Evolutionary conservation across 2,329 filamentous ascomycete genomes (phyloP), one percentile per base, ranked within the genome.

Genomic region (Beauveria rudraprayagi): DNA sequence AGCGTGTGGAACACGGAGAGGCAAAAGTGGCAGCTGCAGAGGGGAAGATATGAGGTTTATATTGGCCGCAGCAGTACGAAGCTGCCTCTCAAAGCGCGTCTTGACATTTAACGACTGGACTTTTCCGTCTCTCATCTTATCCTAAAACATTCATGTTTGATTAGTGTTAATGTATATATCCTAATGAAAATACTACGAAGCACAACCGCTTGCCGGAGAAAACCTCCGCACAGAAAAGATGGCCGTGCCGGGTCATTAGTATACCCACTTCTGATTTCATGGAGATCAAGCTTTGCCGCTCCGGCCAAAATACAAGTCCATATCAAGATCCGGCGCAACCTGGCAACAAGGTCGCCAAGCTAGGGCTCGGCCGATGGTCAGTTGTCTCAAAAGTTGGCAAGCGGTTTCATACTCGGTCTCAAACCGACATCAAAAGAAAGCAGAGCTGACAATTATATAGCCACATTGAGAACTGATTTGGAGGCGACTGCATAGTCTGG

Each of bases 1-100:
- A 89, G 85, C 69, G 76, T 84, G 26, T 90, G 87, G 87, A 84
- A 89, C 68, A 77, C 80, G 6, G 72, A 69, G 1, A 77, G 76
- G 30, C 85, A 89, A 73, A 81, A 82, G 66, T 90, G 87, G 87
- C 74, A 75, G 48, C 66, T 86, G 56, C 75, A 74, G 56, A 72
- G 69, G 26, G 80, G 80, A 0, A 67, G 70, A 7, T 82, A 81
- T 63, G 65, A 64, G 3, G 61, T 83, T 5, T 77, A 70, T 59
- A 75, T 82, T 7, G 81, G 81, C 0, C 72, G 73, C 2, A 82
- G 78, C 63, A 82, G 79, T 64, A 70, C 77, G 28, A 70, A 77
- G 46, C 63, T 82, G 63, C 74, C 75, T 22, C 67, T 82, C 53
- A 67, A 70, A 46, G 46, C 46, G 2, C 16, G 16, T 30, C 26